Evolutionary conservation across 768 basidiomycete genomes (phyloP).

Genomic region (Rhodosporidiobolus sp.): DNA sequence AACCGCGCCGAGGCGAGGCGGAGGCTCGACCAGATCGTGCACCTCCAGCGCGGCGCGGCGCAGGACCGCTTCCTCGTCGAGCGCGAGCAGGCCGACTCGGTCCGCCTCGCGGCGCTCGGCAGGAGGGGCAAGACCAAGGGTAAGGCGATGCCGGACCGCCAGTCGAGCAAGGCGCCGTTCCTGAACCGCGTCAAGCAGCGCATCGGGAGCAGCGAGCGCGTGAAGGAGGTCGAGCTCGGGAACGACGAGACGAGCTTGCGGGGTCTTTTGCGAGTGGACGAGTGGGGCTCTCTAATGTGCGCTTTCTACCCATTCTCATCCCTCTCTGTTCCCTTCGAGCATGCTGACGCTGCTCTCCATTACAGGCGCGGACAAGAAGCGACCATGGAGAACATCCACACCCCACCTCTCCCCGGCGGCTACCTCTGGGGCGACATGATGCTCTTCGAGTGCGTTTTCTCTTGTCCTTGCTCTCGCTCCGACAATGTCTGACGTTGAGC

Average conservation of each 20-base stretch:
- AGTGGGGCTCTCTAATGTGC: conserved; percentile 35
- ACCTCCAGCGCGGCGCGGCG: background rate
- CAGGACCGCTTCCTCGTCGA: background rate
- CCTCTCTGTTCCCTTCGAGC: too few species aligned
- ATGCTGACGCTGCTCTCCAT: background rate
- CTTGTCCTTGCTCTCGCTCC: background rate
- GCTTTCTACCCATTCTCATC: background rate
- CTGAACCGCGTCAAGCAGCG: conserved; percentile 36
- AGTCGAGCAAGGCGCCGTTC: conserved; percentile 17
- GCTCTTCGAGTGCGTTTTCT: conserved; percentile 29
- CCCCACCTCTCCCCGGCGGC: conserved; percentile 24
- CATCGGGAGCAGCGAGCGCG: conserved; percentile 27
- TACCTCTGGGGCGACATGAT: conserved; percentile 40
- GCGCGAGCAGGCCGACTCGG: background rate
- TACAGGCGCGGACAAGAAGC: conserved; percentile 32
- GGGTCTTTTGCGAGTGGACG: conserved; percentile 26
- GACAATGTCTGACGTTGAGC: background rate
- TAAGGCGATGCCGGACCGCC: background rate
- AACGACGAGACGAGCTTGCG: conserved; percentile 4
- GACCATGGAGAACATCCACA: conserved; percentile 5
- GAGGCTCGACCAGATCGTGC: background rate
- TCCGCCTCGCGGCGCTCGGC: too few species aligned
- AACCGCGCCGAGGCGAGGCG: conserved; percentile 5
- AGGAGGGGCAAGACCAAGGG: background rate
- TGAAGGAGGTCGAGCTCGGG: conserved; percentile 11